Conservation (phyloP, 768 basidiomycete species). For the Lactarius indigo region DNA sequence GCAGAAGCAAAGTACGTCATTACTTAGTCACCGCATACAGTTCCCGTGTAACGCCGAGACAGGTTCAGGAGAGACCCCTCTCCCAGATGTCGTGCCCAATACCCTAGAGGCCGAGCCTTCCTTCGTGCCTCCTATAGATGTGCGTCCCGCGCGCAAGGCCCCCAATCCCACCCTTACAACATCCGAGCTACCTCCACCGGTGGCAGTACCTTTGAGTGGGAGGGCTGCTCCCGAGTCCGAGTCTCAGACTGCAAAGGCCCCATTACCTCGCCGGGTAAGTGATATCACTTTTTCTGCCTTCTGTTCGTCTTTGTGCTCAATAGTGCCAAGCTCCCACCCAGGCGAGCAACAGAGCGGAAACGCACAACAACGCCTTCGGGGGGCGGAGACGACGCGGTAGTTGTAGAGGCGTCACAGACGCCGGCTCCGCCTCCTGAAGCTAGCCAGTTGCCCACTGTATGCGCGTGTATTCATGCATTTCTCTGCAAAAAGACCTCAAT, state of each 20-base stretch:
- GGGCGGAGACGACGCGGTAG: neutral
- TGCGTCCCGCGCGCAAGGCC: neutral
- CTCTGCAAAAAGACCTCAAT: neutral
- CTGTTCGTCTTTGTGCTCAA: neutral
- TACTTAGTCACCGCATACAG: neutral
- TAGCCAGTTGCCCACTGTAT: constrained; percentile 19
- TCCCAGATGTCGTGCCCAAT: constrained; percentile 52
- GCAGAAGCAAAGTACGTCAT: constrained; percentile 16
- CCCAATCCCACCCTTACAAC: neutral
- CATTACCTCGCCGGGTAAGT: constrained; percentile 8
- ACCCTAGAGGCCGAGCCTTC: constrained; percentile 51
- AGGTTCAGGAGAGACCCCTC: constrained; percentile 34
- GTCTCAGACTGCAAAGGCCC: neutral
- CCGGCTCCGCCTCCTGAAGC: neutral
- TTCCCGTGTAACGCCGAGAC: neutral
- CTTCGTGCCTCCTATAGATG: constrained; percentile 28
- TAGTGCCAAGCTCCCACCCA: constrained; percentile 17
- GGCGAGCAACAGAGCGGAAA: constrained; percentile 7
- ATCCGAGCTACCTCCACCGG: neutral
- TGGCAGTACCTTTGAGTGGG: neutral
- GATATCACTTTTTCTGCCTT: neutral
- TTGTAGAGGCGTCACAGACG: neutral
- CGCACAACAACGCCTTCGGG: neutral
- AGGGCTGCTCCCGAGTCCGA: neutral
- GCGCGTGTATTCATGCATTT: neutral